phyloP scores from a whole-genome alignment of 129 eudicot genomes.

The Helianthus annuus region HanXRQr2.0-SUNRISE NC_035437.2:14336274-14336773 shows the following conservation, averaged over 20 bases:
- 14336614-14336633: conserved; percentile 92
- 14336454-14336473: conserved; percentile 94
- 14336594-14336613: conserved; percentile 60
- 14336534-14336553: conserved; percentile 90
- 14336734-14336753: not conserved
- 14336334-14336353: no score
- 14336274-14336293: no score
- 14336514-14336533: conserved; percentile 64
- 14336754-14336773: not conserved
- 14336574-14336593: conserved; percentile 80
- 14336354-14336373: no score
- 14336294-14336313: no score
- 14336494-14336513: conserved; percentile 96
- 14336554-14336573: conserved; percentile 86
- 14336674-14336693: conserved; percentile 92
- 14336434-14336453: conserved; percentile 83
- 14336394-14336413: conserved; percentile 63
- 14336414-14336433: conserved; percentile 95
- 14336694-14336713: conserved; percentile 88
- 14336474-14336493: conserved; percentile 88
- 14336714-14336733: conserved; percentile 65
- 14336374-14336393: not conserved
- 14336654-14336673: conserved; percentile 89
- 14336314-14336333: no score
- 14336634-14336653: conserved; percentile 69